These are phyloP conservation scores for Venturia pyrina DNA, from an alignment of 2,329 filamentous ascomycete species.

Conservation along the genomic window DNA sequence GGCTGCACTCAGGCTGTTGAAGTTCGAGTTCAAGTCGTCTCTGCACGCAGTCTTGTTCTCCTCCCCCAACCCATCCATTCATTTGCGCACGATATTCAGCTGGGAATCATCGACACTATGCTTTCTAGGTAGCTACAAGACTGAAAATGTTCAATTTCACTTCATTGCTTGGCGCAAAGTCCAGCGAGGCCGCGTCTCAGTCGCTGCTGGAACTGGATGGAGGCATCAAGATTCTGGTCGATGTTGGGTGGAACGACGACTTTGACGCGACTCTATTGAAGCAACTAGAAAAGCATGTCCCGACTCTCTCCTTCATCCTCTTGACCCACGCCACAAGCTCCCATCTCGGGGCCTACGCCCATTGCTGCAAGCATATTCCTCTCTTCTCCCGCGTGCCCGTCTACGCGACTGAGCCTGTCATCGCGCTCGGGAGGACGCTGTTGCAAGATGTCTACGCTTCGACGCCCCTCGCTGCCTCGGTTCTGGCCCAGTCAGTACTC, in stretches of 20 bases:
- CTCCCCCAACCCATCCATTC: background rate
- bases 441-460: constrained; percentile 89
- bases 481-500: constrained; percentile 65
- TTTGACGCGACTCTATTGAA: constrained; percentile 76
- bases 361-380: constrained; percentile 95
- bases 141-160: constrained; percentile 86
- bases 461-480: constrained; percentile 75
- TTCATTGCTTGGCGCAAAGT: constrained; percentile 82
- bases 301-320: constrained; percentile 85
- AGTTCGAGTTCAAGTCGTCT: too few relatives aligned
- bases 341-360: constrained; percentile 86
- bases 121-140: background rate
- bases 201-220: constrained; percentile 96
- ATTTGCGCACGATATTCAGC: background rate
- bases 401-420: constrained; percentile 88
- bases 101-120: background rate
- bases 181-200: constrained; percentile 75
- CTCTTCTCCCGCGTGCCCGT: constrained; percentile 85
- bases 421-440: constrained; percentile 82
- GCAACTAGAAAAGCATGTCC: constrained; percentile 87
- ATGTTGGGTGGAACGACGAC: constrained; percentile 90
- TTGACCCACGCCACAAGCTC: constrained; percentile 87
- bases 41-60: background rate
- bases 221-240: constrained; percentile 87
- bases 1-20: too few relatives aligned